Evolutionary conservation across 495 filamentous ascomycete genomes (phyloP), one percentile per base, ranked within the genome.

Genomic region (Talaromyces liani): DNA sequence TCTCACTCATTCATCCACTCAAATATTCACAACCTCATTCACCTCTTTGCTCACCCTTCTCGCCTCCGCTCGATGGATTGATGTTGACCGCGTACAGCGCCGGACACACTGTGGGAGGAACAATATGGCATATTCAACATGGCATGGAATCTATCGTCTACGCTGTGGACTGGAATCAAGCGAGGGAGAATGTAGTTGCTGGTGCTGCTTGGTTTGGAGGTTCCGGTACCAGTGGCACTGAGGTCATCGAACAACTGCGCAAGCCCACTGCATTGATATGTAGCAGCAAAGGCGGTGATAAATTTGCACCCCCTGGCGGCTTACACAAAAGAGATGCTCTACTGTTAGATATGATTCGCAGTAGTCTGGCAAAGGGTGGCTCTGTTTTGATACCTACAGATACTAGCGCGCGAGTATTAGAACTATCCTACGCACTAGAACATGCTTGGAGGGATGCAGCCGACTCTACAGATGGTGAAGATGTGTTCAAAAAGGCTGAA

Each of bases 101-200:
- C 29, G 95, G 94, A 33, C 93, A 97, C 71, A 96, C 93, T 0
- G 84, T 98, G 0, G 94, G 94, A 68, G 94, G 94, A 64, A 96
- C 94, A 27, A 96, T 99, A 75, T 99, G 94, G 94, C 93, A 98
- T 70, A 92, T 99, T 65, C 94, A 97, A 63, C 92, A 98, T 79
- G 92, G 92, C 1, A 83, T 97, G 71, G 94, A 99, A 71, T 96
- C 92, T 1, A 94, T 99, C 41, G 93, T 98, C 12, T 97, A 99
- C 66, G 93, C 95, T 1, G 89, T 97, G 14, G 93, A 98, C 68
- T 99, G 95, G 94, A 97, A 97, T 68, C 92, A 97, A 71, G 90
- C 87, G 10, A 83, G 91, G 57, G 94, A 99, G 73, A 95, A 96
- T 78, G 91, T 97, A 12, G 84, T 95, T 49, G 85, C 93, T 2